phyloP scores from a whole-genome alignment of 768 basidiomycete species.

The Termitomyces sp. region DNA sequence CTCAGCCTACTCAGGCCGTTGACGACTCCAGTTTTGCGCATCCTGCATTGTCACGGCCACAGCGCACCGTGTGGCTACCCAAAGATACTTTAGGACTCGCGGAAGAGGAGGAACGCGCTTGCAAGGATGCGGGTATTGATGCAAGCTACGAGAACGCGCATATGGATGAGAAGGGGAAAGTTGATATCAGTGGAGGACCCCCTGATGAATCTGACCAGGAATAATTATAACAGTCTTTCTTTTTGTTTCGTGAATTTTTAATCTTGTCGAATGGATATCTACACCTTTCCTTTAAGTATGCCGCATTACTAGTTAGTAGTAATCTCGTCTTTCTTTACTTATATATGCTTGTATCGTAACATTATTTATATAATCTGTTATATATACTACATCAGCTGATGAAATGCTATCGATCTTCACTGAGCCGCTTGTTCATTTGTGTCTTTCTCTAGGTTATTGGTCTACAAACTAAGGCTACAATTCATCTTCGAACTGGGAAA shows the following conservation, averaged over 20 bases:
- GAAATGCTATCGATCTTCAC: background rate
- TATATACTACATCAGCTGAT: background rate
- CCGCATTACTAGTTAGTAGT: background rate
- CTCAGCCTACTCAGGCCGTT: slow-evolving; percentile 9
- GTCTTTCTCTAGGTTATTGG: too few relatives aligned
- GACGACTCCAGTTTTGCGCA: slow-evolving; percentile 77
- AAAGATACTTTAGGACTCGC: slow-evolving; percentile 60
- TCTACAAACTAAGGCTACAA: too few relatives aligned
- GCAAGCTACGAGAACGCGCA: slow-evolving; percentile 43
- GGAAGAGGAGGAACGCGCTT: slow-evolving; percentile 57
- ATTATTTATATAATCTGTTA: background rate
- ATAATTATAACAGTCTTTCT: background rate
- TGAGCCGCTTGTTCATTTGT: too few relatives aligned
- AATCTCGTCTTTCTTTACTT: background rate
- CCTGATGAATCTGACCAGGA: slow-evolving; percentile 13
- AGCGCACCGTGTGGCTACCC: slow-evolving; percentile 84
- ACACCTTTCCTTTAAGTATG: background rate
- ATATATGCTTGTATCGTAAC: background rate
- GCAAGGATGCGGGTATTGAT: slow-evolving; percentile 45
- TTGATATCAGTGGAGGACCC: slow-evolving; percentile 45
- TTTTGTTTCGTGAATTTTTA: background rate
- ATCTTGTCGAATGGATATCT: background rate
- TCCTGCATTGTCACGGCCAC: slow-evolving; percentile 71
- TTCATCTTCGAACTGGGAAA: too few relatives aligned
- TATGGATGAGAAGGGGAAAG: slow-evolving; percentile 60